These are phyloP conservation scores for Boletus sp. DNA, from an alignment of 768 basidiomycete genomes.

Conservation along the genomic window DNA sequence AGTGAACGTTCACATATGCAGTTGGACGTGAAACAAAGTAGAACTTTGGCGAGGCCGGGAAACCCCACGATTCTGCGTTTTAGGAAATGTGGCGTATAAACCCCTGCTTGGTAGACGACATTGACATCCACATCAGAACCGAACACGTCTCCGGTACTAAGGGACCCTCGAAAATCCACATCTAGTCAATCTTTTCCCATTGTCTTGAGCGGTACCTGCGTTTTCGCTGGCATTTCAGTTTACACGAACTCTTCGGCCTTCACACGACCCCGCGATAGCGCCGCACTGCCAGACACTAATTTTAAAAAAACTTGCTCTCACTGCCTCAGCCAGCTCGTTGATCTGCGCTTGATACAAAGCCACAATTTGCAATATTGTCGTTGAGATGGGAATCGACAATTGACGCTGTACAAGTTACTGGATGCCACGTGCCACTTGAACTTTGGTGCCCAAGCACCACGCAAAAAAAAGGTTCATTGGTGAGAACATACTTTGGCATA, in stretches of 20 bases:
- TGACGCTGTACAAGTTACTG: no score
- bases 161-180: not conserved
- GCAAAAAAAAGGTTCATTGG: not conserved
- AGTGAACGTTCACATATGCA: slow-evolving; percentile 8
- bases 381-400: not conserved
- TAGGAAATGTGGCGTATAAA: slow-evolving; percentile 25
- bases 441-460: not conserved
- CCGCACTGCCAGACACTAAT: not conserved
- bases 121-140: not conserved
- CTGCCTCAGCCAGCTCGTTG: not conserved
- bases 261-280: not conserved
- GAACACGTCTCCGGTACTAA: not conserved
- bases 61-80: slow-evolving; percentile 10
- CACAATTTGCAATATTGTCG: not conserved
- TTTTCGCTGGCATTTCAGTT: no score
- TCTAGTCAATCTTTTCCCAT: not conserved
- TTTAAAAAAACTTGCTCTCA: not conserved
- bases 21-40: slow-evolving; percentile 22
- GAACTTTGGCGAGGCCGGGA: not conserved
- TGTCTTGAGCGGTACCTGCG: no score
- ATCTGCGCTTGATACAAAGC: not conserved
- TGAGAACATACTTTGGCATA: not conserved
- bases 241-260: not conserved
- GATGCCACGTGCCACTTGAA: no score
- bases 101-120: not conserved